Conservation (phyloP, 2,329 filamentous ascomycete genomes). For the Diplodia mutila region DNA sequence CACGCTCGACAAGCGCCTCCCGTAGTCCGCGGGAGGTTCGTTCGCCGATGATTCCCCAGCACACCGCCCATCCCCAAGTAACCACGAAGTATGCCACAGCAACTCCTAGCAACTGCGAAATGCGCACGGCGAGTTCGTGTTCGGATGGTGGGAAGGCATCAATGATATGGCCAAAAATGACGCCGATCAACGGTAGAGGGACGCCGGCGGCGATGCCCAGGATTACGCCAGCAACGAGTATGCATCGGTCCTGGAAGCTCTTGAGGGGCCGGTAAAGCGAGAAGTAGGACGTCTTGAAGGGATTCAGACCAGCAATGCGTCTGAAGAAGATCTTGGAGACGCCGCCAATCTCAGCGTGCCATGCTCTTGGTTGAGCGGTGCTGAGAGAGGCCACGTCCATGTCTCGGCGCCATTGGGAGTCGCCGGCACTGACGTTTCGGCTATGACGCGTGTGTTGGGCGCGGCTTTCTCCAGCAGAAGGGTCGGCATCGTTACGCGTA, state of each 20-base stretch:
- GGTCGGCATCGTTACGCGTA: conserved; percentile 11
- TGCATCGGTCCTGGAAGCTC: conserved; percentile 42
- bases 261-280: conserved; percentile 52
- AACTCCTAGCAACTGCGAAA: conserved; percentile 50
- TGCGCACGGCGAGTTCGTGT: conserved; percentile 46
- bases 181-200: conserved; percentile 47
- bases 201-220: conserved; percentile 46
- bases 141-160: conserved; percentile 54
- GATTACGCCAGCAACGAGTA: conserved; percentile 41
- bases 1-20: conserved; percentile 51
- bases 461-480: not conserved
- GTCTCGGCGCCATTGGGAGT: conserved; percentile 39
- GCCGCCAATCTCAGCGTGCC: conserved; percentile 35
- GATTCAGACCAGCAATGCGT: conserved; percentile 48
- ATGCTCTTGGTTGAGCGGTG: conserved; percentile 39
- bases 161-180: conserved; percentile 55
- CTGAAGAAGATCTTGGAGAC: conserved; percentile 41
- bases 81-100: conserved; percentile 55
- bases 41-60: conserved; percentile 56
- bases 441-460: conserved; percentile 25
- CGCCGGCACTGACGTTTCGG: conserved; percentile 31
- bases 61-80: conserved; percentile 55
- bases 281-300: conserved; percentile 55
- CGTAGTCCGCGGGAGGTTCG: conserved; percentile 53
- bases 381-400: conserved; percentile 41